These are phyloP conservation scores for Tetracladium maxilliforme DNA, from an alignment of 2,329 filamentous ascomycete genomes.

Conservation along the genomic window DNA sequence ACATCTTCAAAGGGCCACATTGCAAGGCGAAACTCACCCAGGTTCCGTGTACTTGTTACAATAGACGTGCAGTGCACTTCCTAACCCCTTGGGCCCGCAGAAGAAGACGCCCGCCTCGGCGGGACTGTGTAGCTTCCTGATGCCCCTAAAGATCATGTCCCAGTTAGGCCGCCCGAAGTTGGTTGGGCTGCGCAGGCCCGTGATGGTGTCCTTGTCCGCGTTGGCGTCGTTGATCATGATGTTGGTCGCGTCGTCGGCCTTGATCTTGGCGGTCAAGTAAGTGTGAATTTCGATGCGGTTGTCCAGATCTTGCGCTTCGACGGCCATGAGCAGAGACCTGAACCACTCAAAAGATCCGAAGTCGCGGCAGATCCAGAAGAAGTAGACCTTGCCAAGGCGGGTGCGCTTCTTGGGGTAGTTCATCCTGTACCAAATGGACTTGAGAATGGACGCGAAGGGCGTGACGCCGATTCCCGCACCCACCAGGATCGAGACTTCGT, in stretches of 20 bases:
- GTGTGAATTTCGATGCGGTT: slow-evolving; percentile 82
- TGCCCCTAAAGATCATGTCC: slow-evolving; percentile 79
- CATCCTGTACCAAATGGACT: slow-evolving; percentile 89
- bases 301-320: slow-evolving; percentile 74
- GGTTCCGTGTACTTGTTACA: slow-evolving; percentile 83
- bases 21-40: slow-evolving; percentile 19
- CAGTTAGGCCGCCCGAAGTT: slow-evolving; percentile 81
- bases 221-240: slow-evolving; percentile 89
- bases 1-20: not conserved
- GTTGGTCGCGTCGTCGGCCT: slow-evolving; percentile 73
- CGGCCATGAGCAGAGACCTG: slow-evolving; percentile 66
- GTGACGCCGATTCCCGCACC: slow-evolving; percentile 76
- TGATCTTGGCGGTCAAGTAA: slow-evolving; percentile 77
- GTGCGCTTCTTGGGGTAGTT: slow-evolving; percentile 74
- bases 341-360: slow-evolving; percentile 88
- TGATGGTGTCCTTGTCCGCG: slow-evolving; percentile 73
- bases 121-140: slow-evolving; percentile 63
- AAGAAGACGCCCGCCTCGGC: slow-evolving; percentile 71
- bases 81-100: slow-evolving; percentile 69
- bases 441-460: slow-evolving; percentile 76
- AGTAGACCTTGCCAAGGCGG: slow-evolving; percentile 72
- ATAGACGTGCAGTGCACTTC: slow-evolving; percentile 64
- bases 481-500: slow-evolving; percentile 65
- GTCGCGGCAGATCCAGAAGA: slow-evolving; percentile 85
- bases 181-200: slow-evolving; percentile 65